Percentiles rank a stretch among this genome's conserved stretches.
Conservation (phyloP, 805 yeast species). For the Candida manassasensis region DNA sequence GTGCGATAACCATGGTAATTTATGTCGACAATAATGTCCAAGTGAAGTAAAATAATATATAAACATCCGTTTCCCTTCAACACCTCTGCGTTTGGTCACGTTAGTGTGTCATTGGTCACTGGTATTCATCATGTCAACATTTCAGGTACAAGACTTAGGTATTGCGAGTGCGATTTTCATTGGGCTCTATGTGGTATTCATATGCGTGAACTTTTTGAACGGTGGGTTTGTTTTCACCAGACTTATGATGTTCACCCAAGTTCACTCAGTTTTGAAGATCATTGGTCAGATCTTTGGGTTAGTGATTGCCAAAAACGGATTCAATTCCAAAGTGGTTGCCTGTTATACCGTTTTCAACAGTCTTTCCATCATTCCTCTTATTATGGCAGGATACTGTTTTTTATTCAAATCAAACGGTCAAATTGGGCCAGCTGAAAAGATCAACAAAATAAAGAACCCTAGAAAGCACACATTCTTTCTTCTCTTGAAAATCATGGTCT, state of each 20-base stretch:
- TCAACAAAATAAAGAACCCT: not conserved
- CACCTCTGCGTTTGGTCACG: too few species aligned
- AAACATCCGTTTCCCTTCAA: too few species aligned
- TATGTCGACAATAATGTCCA: too few species aligned
- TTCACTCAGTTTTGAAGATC: not conserved
- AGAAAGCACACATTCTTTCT: not conserved
- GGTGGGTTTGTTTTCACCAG: constrained; percentile 3
- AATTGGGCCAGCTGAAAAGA: not conserved
- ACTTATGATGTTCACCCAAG: constrained; percentile 3
- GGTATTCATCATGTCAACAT: not conserved
- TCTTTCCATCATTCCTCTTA: not conserved
- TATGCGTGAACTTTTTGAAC: constrained; percentile 1
- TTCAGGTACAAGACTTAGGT: constrained; percentile 1
- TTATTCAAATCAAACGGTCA: constrained; percentile 3
- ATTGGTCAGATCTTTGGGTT: not conserved
- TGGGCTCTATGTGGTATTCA: not conserved
- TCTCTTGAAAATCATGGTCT: not conserved
- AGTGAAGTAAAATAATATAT: too few species aligned
- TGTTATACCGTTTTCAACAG: not conserved
- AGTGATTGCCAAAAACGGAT: constrained; percentile 1
- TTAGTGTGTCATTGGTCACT: too few species aligned
- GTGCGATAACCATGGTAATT: too few species aligned
- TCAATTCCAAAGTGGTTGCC: not conserved
- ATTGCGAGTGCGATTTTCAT: not conserved
- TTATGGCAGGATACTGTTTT: constrained; percentile 2